phyloP scores from a whole-genome alignment of 2,329 filamentous ascomycete species.

The Cercospora beticola region DNA sequence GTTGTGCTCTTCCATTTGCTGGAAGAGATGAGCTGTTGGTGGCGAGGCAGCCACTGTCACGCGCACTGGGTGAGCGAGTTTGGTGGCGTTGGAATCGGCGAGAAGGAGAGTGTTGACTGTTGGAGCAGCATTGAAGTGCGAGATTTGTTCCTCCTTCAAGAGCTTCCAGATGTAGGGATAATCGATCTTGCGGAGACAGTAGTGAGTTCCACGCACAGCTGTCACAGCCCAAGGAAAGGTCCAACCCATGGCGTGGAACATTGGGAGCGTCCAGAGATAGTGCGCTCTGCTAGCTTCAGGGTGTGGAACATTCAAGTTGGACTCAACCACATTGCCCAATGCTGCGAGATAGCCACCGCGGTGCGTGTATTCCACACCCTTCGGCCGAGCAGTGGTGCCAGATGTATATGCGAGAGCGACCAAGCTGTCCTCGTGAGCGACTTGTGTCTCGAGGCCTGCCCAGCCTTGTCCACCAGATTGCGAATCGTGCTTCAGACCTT shows the following conservation, averaged over 20 bases:
- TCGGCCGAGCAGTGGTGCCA: slow-evolving; percentile 86
- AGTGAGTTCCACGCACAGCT: slow-evolving; percentile 88
- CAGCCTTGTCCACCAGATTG: slow-evolving; percentile 69
- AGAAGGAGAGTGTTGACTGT: slow-evolving; percentile 95
- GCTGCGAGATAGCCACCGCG: slow-evolving; percentile 82
- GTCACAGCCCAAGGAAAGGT: slow-evolving; percentile 67
- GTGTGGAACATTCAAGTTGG: slow-evolving; percentile 64
- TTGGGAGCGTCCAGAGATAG: slow-evolving; percentile 66
- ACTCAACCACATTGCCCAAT: slow-evolving; percentile 83
- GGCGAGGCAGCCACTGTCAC: slow-evolving; percentile 94
- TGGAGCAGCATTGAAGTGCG: slow-evolving; percentile 92
- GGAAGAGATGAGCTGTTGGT: slow-evolving; percentile 84
- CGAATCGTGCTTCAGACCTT: slow-evolving; percentile 72
- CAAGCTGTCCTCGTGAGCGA: slow-evolving; percentile 72
- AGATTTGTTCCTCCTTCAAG: slow-evolving; percentile 81
- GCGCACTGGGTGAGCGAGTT: slow-evolving; percentile 69
- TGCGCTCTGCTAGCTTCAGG: slow-evolving; percentile 56
- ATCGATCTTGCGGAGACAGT: slow-evolving; percentile 91
- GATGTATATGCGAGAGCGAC: slow-evolving; percentile 91
- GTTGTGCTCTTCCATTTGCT: slow-evolving; percentile 87
- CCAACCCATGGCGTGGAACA: slow-evolving; percentile 68
- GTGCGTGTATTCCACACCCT: slow-evolving; percentile 91
- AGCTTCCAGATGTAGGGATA: slow-evolving; percentile 90
- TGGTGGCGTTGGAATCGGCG: slow-evolving; percentile 70
- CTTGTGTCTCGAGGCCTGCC: slow-evolving; percentile 70